Evolutionary conservation across 179 eudicot genomes (phyloP), one percentile per base, ranked within the genome.

Genomic region (Silene coronaria): DNA sequence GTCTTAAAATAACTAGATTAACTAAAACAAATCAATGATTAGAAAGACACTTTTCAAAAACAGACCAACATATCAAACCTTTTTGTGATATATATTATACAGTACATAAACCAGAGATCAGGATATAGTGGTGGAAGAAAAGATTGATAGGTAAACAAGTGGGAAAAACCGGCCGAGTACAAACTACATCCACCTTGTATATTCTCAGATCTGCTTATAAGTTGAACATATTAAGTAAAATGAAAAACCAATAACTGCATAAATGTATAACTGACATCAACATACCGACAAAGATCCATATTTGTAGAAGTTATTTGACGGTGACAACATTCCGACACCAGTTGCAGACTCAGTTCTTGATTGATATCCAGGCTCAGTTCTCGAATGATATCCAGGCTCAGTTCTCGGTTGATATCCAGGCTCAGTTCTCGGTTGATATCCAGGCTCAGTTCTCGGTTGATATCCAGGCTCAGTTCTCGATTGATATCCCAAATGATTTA

Each of bases 391-490:
- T 61, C 90, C 89, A 38, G 46, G 2, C 46, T 38, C 46, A 10
- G 12, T 73, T 78, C 97, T 88, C 5, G 78, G 90, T 75, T 92
- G 93, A 87, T 95, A 93, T 61, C 89, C 89, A 38, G 46, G 3
- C 46, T 38, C 46, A 38, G 12, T 71, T 78, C 97, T 88, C 5
- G 78, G 90, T 75, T 92, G 93, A 87, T 95, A 92, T 60, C 90
- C 89, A 34, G 38, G 8, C 38, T 34, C 38, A 5, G 38, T 70
- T 78, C 97, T 88, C 5, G 78, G 90, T 75, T 92, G 93, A 87
- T 95, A 92, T 60, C 90, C 87, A 70, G 80, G 61, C 80, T 95
- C 99, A 73, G 80, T 70, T 78, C 97, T 88, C 5, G 78, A 91
- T 75, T 92, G 93, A 87, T 95, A 93, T 61, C 90, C 89, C 85